Base-by-base conservation (phyloP, 345 rosid species). In the Linum usitatissimum region DNA sequence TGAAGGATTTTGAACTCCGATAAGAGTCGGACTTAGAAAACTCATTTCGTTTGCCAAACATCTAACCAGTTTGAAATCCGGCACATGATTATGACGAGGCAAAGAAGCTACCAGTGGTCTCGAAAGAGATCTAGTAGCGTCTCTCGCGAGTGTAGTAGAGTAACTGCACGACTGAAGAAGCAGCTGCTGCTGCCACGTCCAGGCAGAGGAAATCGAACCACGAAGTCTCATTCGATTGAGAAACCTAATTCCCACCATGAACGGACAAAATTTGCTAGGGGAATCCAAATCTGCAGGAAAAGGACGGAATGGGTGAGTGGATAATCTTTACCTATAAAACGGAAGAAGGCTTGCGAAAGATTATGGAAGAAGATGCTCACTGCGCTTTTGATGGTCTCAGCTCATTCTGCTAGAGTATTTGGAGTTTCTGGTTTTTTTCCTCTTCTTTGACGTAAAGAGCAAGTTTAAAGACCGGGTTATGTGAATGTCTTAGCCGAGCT, bases 201-300 rank as follows among this genome's bases (percentile, higher is more conserved):
- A 42, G 36, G 70, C 59, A 20, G 70, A 67, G 17, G 20, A 49
- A 7, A 59, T 48, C n/a, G 77, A 80, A 64, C 57, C 75, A 64
- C 62, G 14, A 31, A 78, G 61, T 40, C 80, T 73, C 55, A 65
- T 80, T 53, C 80, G 77, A 54, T 66, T 67, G 15, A 75, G 72
- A 66, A 73, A 66, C 81, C 79, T 68, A 71, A 63, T 53, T 56
- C 78, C 79, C 56, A 77, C 74, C 87, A 86, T 84, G n/a, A 36
- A 45, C 51, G 8, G 4, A 34, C 38, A 34, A 34, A 7, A 34
- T 1, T 34, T 34, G 38, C 38, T 34, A 7, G 38, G 38, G 38
- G 38, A 34, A 34, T 1, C 0, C 38, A 34, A 34, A 34, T 3
- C 38, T 34, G 38, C 38, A 34, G 28, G 38, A 34, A 34, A 7